A percentile compares a stretch with the other conserved stretches of the same genome.
Evolutionary conservation across 768 basidiomycete species (phyloP).

Genomic region (Lyophyllum decastes): DNA sequence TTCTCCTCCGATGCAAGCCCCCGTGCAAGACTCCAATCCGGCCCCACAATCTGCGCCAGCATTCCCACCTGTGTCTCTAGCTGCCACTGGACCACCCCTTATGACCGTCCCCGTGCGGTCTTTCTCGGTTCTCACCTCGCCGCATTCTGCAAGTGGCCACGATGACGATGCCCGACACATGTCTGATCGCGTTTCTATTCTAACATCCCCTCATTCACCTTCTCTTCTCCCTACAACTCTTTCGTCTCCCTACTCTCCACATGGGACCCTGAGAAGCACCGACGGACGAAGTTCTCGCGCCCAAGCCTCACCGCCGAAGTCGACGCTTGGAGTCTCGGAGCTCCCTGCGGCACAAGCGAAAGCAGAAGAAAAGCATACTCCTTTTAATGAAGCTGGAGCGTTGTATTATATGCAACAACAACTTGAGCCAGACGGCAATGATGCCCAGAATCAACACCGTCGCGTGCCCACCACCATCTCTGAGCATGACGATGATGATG

Average conservation of each 20-base stretch:
- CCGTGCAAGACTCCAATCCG: background rate
- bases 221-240: constrained; percentile 19
- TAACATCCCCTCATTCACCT: constrained; percentile 35
- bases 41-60: background rate
- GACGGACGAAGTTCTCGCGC: constrained; percentile 13
- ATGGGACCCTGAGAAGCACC: constrained; percentile 11
- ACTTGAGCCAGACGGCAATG: constrained; percentile 31
- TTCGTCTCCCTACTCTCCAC: constrained; percentile 40
- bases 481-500: constrained; percentile 42
- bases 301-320: constrained; percentile 11
- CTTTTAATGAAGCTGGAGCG: constrained; percentile 61
- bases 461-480: constrained; percentile 48
- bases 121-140: constrained; percentile 36
- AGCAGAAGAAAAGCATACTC: constrained; percentile 31
- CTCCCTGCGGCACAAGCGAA: constrained; percentile 7
- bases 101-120: constrained; percentile 2
- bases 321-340: constrained; percentile 18
- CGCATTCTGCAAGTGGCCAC: constrained; percentile 22
- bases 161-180: constrained; percentile 10
- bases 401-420: constrained; percentile 73
- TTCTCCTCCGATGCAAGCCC: constrained; percentile 1
- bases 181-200: constrained; percentile 23
- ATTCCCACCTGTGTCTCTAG: constrained; percentile 1
- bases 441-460: constrained; percentile 21
- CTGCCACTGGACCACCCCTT: constrained; percentile 4